These are phyloP conservation scores for Ilyonectria robusta DNA, from an alignment of 2,329 filamentous ascomycete species.

Conservation along the genomic window DNA sequence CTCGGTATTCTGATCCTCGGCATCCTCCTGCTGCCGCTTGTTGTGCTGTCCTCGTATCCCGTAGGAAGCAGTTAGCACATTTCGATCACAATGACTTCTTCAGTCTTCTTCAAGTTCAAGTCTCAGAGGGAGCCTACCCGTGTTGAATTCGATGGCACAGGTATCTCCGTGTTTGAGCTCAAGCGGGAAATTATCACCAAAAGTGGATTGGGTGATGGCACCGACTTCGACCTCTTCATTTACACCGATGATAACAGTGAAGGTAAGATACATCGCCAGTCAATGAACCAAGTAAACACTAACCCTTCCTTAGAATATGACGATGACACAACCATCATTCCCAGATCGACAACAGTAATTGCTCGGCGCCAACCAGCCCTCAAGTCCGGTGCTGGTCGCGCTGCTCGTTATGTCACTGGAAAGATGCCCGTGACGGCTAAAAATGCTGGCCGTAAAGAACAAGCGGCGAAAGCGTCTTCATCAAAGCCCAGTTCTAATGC, in stretches of 20 bases:
- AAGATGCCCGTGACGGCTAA: conserved; percentile 94
- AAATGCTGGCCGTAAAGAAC: conserved; percentile 79
- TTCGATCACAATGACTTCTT: conserved; percentile 83
- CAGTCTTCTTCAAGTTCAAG: conserved; percentile 99
- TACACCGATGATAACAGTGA: conserved; percentile 93
- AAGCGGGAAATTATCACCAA: conserved; percentile 98
- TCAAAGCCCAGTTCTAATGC: conserved; percentile 71
- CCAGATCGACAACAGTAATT: conserved; percentile 93
- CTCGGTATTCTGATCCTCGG: conserved; percentile 38
- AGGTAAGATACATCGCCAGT: conserved; percentile 71
- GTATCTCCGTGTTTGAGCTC: conserved; percentile 97
- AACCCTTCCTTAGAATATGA: conserved; percentile 81
- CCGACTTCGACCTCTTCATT: conserved; percentile 95
- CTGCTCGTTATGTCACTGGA: conserved; percentile 94
- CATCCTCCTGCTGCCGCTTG: conserved; percentile 40
- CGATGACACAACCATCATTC: conserved; percentile 97
- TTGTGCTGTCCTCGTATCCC: conserved; percentile 44
- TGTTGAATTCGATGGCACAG: conserved; percentile 97
- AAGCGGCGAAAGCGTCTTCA: conserved; percentile 69
- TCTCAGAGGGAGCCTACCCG: conserved; percentile 95
- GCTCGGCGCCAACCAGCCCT: conserved; percentile 87
- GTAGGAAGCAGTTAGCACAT: conserved; percentile 47
- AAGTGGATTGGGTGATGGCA: conserved; percentile 93
- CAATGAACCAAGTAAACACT: conserved; percentile 33
- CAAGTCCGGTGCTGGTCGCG: conserved; percentile 89